Conservation (phyloP, 1,284 basidiomycete species). For the Leccinum pachyderme region DNA sequence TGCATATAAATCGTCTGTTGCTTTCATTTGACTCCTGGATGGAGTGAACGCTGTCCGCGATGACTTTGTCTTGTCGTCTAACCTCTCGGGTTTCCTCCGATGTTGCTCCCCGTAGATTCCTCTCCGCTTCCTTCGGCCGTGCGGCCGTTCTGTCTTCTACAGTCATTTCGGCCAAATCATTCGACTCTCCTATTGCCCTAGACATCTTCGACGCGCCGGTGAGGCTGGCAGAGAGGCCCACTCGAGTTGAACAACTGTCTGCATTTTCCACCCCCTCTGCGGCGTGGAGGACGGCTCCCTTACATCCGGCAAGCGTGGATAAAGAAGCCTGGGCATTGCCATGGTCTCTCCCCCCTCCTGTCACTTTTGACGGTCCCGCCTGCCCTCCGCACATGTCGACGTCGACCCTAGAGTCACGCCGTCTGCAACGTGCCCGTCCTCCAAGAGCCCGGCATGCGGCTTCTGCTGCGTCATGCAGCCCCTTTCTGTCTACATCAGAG, state of each 20-base stretch:
- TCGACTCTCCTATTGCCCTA: conserved; percentile 6
- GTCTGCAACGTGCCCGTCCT: conserved; percentile 13
- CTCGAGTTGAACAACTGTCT: background rate
- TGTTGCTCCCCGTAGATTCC: conserved; percentile 6
- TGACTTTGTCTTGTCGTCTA: conserved; percentile 16
- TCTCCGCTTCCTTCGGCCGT: conserved; percentile 8
- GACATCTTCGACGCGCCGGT: conserved; percentile 45
- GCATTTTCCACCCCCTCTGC: background rate
- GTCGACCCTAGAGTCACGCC: conserved; percentile 18
- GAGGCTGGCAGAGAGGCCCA: conserved; percentile 31
- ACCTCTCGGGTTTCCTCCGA: conserved; percentile 8
- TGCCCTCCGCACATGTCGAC: conserved; percentile 34
- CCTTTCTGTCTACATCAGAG: conserved; percentile 15
- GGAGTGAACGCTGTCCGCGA: conserved; percentile 4
- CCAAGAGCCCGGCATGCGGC: background rate
- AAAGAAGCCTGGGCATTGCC: conserved; percentile 11
- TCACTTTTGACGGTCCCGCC: conserved; percentile 47
- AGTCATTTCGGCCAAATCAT: conserved; percentile 3
- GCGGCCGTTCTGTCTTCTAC: conserved; percentile 9
- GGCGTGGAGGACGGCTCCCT: background rate
- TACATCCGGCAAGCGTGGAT: conserved; percentile 3
- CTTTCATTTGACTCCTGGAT: background rate
- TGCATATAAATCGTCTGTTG: conserved; percentile 21
- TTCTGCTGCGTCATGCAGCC: conserved; percentile 12
- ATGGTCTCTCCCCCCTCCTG: conserved; percentile 39